These are phyloP conservation scores for Gaeumannomyces tritici DNA, from an alignment of 2,329 filamentous ascomycete species.

Conservation along the genomic window DNA sequence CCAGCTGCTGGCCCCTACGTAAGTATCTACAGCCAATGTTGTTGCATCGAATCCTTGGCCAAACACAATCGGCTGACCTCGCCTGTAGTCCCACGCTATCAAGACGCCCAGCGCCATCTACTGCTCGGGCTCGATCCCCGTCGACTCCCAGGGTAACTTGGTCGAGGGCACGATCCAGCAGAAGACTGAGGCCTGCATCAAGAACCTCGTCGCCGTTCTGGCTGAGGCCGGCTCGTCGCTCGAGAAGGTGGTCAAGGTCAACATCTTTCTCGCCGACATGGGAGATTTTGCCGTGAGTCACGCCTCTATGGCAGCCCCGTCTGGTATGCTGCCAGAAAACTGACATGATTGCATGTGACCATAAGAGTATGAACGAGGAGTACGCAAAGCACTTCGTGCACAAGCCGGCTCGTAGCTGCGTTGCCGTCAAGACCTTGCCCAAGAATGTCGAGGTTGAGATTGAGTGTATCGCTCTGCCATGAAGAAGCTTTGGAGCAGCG, in stretches of 20 bases:
- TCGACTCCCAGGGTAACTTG: slow-evolving; percentile 44
- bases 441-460: slow-evolving; percentile 85
- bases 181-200: slow-evolving; percentile 52
- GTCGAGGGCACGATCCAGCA: slow-evolving; percentile 52
- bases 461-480: slow-evolving; percentile 71
- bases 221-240: slow-evolving; percentile 71
- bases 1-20: slow-evolving; percentile 56
- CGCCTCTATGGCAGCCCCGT: not conserved
- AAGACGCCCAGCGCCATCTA: slow-evolving; percentile 57
- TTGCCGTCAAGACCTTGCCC: slow-evolving; percentile 81
- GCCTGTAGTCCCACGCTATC: slow-evolving; percentile 43
- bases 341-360: not conserved
- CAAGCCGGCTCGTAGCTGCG: slow-evolving; percentile 82
- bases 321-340: not conserved
- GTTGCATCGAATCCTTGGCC: not conserved
- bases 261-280: slow-evolving; percentile 90
- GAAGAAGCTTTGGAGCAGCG: slow-evolving; percentile 8
- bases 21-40: slow-evolving; percentile 19
- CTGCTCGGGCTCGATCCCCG: slow-evolving; percentile 63
- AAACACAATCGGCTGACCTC: not conserved
- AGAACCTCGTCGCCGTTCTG: slow-evolving; percentile 78
- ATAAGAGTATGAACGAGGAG: slow-evolving; percentile 69
- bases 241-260: slow-evolving; percentile 78
- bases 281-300: slow-evolving; percentile 59
- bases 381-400: slow-evolving; percentile 77